Base-by-base conservation (phyloP, 768 basidiomycete species). In the Cystofilobasidium ferigula region DNA sequence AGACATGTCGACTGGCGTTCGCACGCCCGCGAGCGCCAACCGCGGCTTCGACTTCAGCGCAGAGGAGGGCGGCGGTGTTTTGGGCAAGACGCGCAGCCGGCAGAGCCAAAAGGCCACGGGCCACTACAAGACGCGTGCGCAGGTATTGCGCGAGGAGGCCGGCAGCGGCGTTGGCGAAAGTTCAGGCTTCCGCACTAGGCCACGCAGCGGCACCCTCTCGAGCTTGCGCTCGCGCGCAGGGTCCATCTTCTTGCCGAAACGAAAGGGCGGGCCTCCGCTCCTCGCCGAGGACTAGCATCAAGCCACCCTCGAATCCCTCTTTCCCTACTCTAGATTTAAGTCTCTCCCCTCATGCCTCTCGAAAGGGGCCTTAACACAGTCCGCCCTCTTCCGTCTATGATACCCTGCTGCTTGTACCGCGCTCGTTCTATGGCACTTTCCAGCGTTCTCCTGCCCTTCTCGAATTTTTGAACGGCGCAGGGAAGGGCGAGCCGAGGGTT, bases 61-160 rank as follows among this genome's bases (percentile, higher is more conserved):
- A 16, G 67, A 68, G 57, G 67, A 68, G 43, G 67, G 62, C 24
- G 67, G 67, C 48, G 67, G 61, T 22, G 61, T 68, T 24, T 43
- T 57, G 5, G 67, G 67, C 22, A 24, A 62, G 22, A 53, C 22
- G 36, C n/a, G 67, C 18, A 47, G 32, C 18, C 48, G 58, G 32
- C 57, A 57, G 30, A 54, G 38, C 45, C 53, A 56, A 1, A 22
- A 47, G 22, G 35, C 36, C 9, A 35, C 54, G 32, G 40, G 42
- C 10, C 59, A 43, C 3, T 30, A 34, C 28, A 47, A 48, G 45
- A 48, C 67, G 30, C 61, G 62, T 16, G 16, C 28, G 22, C 45
- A 68, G 26, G 61, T 48, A 34, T 43, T 67, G 32, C 51, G 61
- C 3, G 59, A 38, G 8, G 48, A 67, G 10, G 61, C 28, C 2